Conservation (phyloP, 257 asterid species). For the Coffea eugenioides region DNA sequence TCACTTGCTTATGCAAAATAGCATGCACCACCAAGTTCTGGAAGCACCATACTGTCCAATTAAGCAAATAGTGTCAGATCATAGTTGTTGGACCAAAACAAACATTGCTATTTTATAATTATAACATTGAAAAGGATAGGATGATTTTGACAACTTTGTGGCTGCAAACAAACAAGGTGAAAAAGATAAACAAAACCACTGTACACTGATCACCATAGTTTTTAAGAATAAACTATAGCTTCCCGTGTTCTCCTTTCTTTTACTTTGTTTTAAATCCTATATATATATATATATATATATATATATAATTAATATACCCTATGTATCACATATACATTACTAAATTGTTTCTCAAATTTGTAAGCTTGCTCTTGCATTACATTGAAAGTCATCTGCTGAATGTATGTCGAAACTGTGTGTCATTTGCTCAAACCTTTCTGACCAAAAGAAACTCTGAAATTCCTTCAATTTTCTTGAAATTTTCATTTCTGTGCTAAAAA, state of each 20-base stretch:
- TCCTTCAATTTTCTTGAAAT: conserved; percentile 31
- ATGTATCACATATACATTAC: background rate
- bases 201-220: conserved; percentile 8
- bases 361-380: conserved; percentile 23
- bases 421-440: conserved; percentile 41
- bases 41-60: background rate
- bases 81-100: conserved; percentile 13
- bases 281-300: background rate
- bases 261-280: background rate
- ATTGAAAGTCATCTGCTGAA: conserved; percentile 16
- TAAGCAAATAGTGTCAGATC: conserved; percentile 3
- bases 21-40: background rate
- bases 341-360: background rate
- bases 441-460: conserved; percentile 41
- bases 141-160: conserved; percentile 13
- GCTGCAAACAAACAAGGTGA: background rate
- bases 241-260: background rate
- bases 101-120: background rate
- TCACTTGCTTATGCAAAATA: background rate
- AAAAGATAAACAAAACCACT: conserved; percentile 1
- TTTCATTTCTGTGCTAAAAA: conserved; percentile 41
- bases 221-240: background rate
- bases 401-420: conserved; percentile 22
- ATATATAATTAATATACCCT: background rate
- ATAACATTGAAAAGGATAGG: conserved; percentile 9